Evolutionary conservation across 2,329 filamentous ascomycete species (phyloP), one percentile per base, ranked within the genome.

Genomic region (Purpureocillium takamizusanense): DNA sequence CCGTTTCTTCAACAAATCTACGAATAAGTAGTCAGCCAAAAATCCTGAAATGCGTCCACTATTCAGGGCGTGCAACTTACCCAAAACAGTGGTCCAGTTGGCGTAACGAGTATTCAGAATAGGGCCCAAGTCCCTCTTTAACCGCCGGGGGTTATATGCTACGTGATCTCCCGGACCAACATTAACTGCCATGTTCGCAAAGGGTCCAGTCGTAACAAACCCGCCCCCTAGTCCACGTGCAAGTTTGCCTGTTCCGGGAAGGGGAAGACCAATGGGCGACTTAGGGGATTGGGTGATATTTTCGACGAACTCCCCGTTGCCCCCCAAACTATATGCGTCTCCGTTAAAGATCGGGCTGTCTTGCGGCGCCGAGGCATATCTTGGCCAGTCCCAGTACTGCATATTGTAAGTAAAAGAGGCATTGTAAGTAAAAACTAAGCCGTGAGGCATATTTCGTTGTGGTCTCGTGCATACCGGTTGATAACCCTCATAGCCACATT

Each of bases 321-420:
- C 66, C 11, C 64, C 62, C 55, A 72, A 49, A 37, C 59, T 63
- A 42, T 62, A 66, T 2, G 56, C 56, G 41, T 64, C 63, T 39
- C 73, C 73, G 46, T 72, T 67, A 46, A 78, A 74, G 31, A 74
- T 50, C 17, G 69, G 67, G 1, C 70, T 74, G 41, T 63, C 57
- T 33, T 52, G 41, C 40, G 64, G 60, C n/a, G 69, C 65, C 2
- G 51, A 42, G 7, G 66, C 60, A 50, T 64, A 67, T 44, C 59
- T 62, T 2, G 61, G 58, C 70, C 70, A 75, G 48, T 74, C 67
- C 56, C 63, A 66, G 56, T 72, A 74, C 36, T 61, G 38, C 12
- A 5, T 25, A 5, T 25, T n/a, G n/a, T n/a, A n/a, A n/a, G n/a
- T n/a, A n/a, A n/a, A n/a, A n/a, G n/a, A n/a, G n/a, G n/a, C n/a